Conservation (phyloP, 352 stramenopile species). For the Aphanomyces invadans region DNA sequence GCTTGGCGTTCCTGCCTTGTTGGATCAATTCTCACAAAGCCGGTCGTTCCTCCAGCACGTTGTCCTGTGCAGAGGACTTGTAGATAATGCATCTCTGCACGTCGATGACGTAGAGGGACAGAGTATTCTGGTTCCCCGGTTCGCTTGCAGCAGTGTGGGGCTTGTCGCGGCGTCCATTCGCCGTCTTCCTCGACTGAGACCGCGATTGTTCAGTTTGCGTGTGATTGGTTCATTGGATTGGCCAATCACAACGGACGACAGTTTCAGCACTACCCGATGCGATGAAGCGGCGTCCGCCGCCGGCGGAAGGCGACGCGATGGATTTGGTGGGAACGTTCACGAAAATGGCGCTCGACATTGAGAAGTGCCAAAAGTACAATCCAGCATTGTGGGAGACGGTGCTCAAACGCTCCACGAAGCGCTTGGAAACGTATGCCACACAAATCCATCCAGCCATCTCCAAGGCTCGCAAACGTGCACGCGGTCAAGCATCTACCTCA, state of each 20-base stretch:
- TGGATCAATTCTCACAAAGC: too few relatives aligned
- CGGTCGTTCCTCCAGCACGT: too few relatives aligned
- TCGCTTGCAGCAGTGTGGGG: too few relatives aligned
- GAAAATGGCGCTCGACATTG: slow-evolving; percentile 4
- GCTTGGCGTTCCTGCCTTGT: too few relatives aligned
- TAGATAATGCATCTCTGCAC: too few relatives aligned
- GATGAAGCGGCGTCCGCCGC: background rate
- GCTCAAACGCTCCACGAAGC: slow-evolving; percentile 6
- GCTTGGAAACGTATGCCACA: slow-evolving; percentile 4
- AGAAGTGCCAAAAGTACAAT: slow-evolving; percentile 14
- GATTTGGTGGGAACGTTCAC: background rate
- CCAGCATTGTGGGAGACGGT: background rate
- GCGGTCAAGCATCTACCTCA: background rate
- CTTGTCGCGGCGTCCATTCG: too few relatives aligned
- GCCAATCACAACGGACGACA: background rate
- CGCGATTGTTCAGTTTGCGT: background rate
- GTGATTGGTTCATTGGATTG: background rate
- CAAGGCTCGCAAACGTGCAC: background rate
- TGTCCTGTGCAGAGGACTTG: too few relatives aligned
- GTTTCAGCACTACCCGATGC: background rate
- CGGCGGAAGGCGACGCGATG: background rate
- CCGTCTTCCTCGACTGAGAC: too few relatives aligned
- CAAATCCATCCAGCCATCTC: too few relatives aligned
- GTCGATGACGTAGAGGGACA: too few relatives aligned
- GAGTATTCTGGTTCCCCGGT: too few relatives aligned